phyloP scores from a whole-genome alignment of 2,329 filamentous ascomycete genomes.

The Cladosporium sphaerospermum region DNA sequence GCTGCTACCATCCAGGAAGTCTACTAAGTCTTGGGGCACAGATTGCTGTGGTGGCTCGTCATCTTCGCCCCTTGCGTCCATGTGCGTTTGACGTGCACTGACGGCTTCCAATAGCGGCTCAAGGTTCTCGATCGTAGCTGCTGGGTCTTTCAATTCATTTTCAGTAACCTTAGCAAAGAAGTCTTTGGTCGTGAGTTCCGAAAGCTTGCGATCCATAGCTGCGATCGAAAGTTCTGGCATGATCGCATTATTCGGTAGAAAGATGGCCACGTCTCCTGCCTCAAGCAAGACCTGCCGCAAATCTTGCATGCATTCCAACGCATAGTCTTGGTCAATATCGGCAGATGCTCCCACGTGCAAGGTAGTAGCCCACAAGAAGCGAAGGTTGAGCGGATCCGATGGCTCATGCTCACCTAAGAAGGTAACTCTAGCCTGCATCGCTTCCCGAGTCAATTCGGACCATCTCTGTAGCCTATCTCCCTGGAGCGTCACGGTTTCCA shows the following conservation, averaged over 20 bases:
- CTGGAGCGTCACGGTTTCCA: conserved; percentile 47
- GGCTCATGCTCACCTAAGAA: conserved; percentile 21
- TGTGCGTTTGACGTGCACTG: conserved; percentile 29
- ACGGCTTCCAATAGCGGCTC: conserved; percentile 80
- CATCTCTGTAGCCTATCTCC: conserved; percentile 56
- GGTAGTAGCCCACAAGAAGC: conserved; percentile 62
- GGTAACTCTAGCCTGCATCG: conserved; percentile 35
- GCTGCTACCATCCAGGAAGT: conserved; percentile 75
- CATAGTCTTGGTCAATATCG: conserved; percentile 51
- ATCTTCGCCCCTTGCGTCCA: neutral
- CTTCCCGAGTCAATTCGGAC: conserved; percentile 51
- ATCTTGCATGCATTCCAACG: conserved; percentile 57
- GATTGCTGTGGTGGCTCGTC: neutral
- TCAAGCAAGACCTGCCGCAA: conserved; percentile 50
- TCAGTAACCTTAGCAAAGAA: conserved; percentile 90
- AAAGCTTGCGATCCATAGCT: conserved; percentile 86
- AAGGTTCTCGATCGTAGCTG: conserved; percentile 80
- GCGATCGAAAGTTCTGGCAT: conserved; percentile 80
- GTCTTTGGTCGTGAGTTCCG: conserved; percentile 88
- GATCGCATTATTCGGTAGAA: conserved; percentile 74
- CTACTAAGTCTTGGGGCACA: conserved; percentile 66
- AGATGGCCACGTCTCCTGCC: conserved; percentile 46
- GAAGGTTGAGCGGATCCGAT: conserved; percentile 41
- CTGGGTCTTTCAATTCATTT: conserved; percentile 71
- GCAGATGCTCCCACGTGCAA: conserved; percentile 55